Base-by-base conservation (phyloP, 2,329 filamentous ascomycete genomes). In the Talaromyces amestolkiae region DNA sequence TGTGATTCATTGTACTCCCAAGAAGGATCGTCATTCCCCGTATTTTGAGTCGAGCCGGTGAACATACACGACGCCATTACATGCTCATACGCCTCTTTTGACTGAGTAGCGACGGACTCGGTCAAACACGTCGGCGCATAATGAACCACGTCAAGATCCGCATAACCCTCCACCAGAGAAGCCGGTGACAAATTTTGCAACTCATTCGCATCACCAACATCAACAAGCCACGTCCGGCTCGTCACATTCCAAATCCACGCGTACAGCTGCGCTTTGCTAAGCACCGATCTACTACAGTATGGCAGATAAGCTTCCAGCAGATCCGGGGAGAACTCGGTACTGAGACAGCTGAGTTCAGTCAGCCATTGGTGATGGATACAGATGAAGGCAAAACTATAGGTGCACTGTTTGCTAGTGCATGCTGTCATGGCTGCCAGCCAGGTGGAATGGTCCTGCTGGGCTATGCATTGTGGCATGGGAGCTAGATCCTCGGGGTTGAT, bases 391-490 rank as follows among this genome's bases (percentile, higher is more conserved):
- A 58, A 41, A 41, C 17, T 35, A 19, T 35, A 41, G 35, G 22
- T 58, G 37, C 54, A 58, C 41, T 15, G 19, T 27, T 58, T 41
- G 54, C 35, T 15, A 35, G 54, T 27, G 35, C 54, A 58, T 4
- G 2, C 10, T 41, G 33, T 58, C 54, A 58, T 58, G 19, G 54
- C 54, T 17, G 35, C 19, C 10, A 58, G 54, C 54, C 54, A 58
- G 35, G 54, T 39, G n/a, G 54, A 41, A 9, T 58, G 22, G 31
- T 58, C 19, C 54, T 58, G 54, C 19, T 58, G 35, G 10, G 19
- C 35, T 58, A 58, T 58, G 13, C 54, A 58, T 58, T 58, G 54
- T 58, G 54, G 54, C 54, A 58, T 41, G 11, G 35, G 54, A 58
- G 35, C 19, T n/a, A 58, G 35, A 6, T 41, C 54, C 41, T 58